phyloP scores from a whole-genome alignment of 176 grass and related monocot species.

The Carex parvula region DNA sequence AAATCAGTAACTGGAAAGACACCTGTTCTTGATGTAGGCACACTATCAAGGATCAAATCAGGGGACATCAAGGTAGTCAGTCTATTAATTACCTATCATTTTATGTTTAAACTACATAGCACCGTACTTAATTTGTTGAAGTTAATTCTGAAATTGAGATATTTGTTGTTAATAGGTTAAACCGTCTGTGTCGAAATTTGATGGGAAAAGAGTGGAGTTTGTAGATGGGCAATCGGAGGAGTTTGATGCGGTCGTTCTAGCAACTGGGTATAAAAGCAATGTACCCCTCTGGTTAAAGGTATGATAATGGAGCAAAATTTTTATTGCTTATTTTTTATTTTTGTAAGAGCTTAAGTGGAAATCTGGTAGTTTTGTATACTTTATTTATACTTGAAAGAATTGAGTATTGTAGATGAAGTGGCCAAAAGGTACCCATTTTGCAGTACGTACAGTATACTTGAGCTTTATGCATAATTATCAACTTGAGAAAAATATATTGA shows the following conservation, averaged over 20 bases:
- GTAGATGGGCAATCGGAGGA: slow-evolving; percentile 42
- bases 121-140: not conserved
- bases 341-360: not conserved
- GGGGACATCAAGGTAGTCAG: slow-evolving; percentile 68
- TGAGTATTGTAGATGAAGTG: not conserved
- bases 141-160: slow-evolving; percentile 24
- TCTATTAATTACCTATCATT: not conserved
- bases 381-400: not conserved
- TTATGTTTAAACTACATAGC: not conserved
- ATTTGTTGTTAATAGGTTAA: slow-evolving; percentile 53
- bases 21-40: slow-evolving; percentile 88
- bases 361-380: not conserved
- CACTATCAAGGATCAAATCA: slow-evolving; percentile 82
- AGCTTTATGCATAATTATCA: not conserved
- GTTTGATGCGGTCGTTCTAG: slow-evolving; percentile 64
- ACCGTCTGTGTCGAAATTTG: slow-evolving; percentile 43
- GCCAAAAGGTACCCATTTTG: not conserved
- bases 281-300: slow-evolving; percentile 89
- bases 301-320: not conserved
- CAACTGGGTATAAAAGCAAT: slow-evolving; percentile 94
- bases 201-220: slow-evolving; percentile 50
- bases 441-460: not conserved
- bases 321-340: not conserved
- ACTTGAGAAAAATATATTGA: not conserved
- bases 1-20: slow-evolving; percentile 95